Evolutionary conservation across 306 rosid species (phyloP).

Genomic region (Myrica gale): DNA sequence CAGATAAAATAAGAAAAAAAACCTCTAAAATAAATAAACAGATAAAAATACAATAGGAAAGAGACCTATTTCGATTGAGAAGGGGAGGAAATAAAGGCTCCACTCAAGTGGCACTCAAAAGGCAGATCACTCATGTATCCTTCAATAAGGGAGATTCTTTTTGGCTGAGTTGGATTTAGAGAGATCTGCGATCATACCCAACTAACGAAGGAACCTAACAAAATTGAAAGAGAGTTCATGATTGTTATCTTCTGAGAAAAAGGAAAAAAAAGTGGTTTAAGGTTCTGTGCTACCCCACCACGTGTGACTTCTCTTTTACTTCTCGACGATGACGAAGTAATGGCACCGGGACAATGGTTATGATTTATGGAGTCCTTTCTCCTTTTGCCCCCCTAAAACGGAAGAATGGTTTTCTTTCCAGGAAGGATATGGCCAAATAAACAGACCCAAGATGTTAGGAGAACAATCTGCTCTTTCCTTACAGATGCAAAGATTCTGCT

Average conservation of each 20-base stretch:
- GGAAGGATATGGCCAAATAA: not conserved
- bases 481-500: too few relatives aligned
- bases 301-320: constrained; percentile 2
- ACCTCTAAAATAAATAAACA: not conserved
- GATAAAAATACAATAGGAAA: not conserved
- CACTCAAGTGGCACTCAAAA: constrained; percentile 44
- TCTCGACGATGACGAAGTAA: not conserved
- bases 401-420: not conserved
- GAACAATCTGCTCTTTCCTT: too few relatives aligned
- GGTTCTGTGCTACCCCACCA: constrained; percentile 34
- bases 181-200: constrained; percentile 22
- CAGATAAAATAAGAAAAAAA: not conserved
- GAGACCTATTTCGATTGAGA: not conserved
- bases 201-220: not conserved
- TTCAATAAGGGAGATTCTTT: constrained; percentile 39
- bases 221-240: constrained; percentile 6
- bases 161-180: constrained; percentile 16
- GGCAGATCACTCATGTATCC: constrained; percentile 21
- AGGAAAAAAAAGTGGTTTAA: not conserved
- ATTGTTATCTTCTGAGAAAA: constrained; percentile 4
- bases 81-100: constrained; percentile 29
- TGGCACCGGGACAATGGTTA: not conserved
- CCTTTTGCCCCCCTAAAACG: not conserved
- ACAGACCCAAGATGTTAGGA: too few relatives aligned
- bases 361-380: too few relatives aligned